Conservation (phyloP, 352 stramenopile species). For the Globisporangium emineosum region DNA sequence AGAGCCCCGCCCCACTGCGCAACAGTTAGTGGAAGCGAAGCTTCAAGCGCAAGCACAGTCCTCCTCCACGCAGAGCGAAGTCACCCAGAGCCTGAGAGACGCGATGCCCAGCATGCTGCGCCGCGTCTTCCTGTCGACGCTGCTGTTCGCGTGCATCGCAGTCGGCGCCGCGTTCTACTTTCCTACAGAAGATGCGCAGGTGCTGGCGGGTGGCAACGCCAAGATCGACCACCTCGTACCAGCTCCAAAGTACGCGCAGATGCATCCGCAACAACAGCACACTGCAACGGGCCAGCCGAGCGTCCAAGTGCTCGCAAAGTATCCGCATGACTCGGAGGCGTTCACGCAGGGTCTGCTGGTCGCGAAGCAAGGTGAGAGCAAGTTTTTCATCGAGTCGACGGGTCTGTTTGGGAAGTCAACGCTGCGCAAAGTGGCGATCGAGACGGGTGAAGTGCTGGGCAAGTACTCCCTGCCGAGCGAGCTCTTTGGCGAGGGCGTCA, state of each 20-base stretch:
- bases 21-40: background rate
- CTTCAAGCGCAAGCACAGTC: constrained; percentile 1
- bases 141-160: constrained; percentile 29
- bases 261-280: constrained; percentile 1
- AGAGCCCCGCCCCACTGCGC: background rate
- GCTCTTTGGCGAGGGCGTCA: constrained; percentile 92
- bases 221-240: constrained; percentile 9
- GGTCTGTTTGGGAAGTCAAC: constrained; percentile 87
- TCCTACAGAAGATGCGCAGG: background rate
- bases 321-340: constrained; percentile 73
- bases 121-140: constrained; percentile 24
- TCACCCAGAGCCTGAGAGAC: constrained; percentile 11
- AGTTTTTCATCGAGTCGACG: constrained; percentile 91
- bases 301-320: constrained; percentile 64
- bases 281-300: constrained; percentile 15
- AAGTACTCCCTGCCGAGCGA: constrained; percentile 49
- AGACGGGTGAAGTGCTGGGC: constrained; percentile 74
- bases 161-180: constrained; percentile 15
- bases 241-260: constrained; percentile 18
- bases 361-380: constrained; percentile 39
- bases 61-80: constrained; percentile 5
- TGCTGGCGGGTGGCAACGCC: background rate
- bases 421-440: constrained; percentile 84
- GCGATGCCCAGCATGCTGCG: constrained; percentile 35
- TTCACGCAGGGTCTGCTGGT: constrained; percentile 88